Base-by-base conservation (phyloP, 2,329 filamentous ascomycete species). In the Trichoderma cornu-damae region DNA sequence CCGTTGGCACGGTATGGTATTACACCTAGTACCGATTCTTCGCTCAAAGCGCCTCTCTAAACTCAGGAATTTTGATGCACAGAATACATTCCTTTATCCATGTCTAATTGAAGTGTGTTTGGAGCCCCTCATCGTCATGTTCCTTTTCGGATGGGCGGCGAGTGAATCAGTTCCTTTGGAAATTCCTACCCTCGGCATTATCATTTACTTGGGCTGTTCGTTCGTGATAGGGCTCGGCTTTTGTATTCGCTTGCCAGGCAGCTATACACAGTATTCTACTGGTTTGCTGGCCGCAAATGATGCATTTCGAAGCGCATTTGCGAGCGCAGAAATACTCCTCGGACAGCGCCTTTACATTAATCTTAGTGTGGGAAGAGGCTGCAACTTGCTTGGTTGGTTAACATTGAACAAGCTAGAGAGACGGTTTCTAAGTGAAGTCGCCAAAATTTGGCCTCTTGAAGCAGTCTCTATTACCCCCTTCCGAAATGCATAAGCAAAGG, bases 151-250 rank as follows among this genome's bases (percentile, higher is more conserved):
- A n/a, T n/a, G n/a, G n/a, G n/a, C n/a, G n/a, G n/a, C n/a, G n/a
- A n/a, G n/a, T n/a, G n/a, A n/a, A n/a, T n/a, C n/a, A n/a, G n/a
- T n/a, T n/a, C n/a, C n/a, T n/a, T n/a, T n/a, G n/a, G n/a, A n/a
- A n/a, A n/a, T n/a, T n/a, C n/a, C n/a, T n/a, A n/a, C n/a, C n/a
- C n/a, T n/a, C n/a, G n/a, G n/a, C n/a, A n/a, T n/a, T n/a, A n/a
- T n/a, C n/a, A n/a, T n/a, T n/a, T n/a, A n/a, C n/a, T n/a, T n/a
- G n/a, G n/a, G n/a, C n/a, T n/a, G n/a, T n/a, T n/a, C n/a, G n/a
- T n/a, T 54, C 2, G 60, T 59, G 5, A 58, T 79, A 1, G 84
- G n/a, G n/a, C n/a, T n/a, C n/a, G n/a, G n/a, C n/a, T 86, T 62
- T 73, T 85, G 48, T 78, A 79, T 46, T 37, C 43, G 75, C n/a